Base-by-base conservation (phyloP, 225 moss, liverwort and hornwort genomes). In the Climacium dendroides region DNA sequence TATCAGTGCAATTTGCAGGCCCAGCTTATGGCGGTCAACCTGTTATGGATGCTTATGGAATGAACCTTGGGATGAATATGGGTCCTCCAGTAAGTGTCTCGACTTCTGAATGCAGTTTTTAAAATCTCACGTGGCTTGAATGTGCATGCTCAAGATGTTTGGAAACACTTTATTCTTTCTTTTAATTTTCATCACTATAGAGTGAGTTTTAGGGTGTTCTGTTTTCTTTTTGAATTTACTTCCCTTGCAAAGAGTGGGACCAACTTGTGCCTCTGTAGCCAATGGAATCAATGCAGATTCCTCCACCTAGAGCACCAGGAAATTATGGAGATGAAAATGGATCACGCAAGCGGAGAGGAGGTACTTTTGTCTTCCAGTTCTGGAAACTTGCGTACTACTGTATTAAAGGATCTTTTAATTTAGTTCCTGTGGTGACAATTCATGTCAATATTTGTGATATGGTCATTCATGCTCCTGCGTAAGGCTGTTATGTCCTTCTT, bases 11-110 rank as follows among this genome's bases (percentile, higher is more conserved):
- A 86, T 83, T 84, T 86, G 91, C 96, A 99, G 99, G 99, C 82
- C 97, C 99, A 87, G 93, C 93, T 60, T 99, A 99, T 83, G 95
- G 94, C 71, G 95, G 92, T 74, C 92, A 94, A 64, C 99, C 99
- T 71, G 96, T 99, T 58, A 96, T 99, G 99, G 99, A 99, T 94
- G 96, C 95, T 69, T 99, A 97, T 86, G 97, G 97, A 52, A 97
- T 99, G 95, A 95, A 92, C 88, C 95, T 96, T 86, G 91, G 93
- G 81, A 95, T 96, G 93, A 95, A 96, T 78, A 93, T 97, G 92
- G 99, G 96, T 62, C 97, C 96, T 81, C 96, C 95, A 91, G 99
- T 99, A 96, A 87, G 73, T 85, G 53, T 75, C 47, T 77, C 63
- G 53, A 55, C 63, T 77, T 52, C 5, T 50, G 50, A 30, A 73